Evolutionary conservation across 2,329 filamentous ascomycete species (phyloP).

Genomic region (Arachnopeziza araneosa): DNA sequence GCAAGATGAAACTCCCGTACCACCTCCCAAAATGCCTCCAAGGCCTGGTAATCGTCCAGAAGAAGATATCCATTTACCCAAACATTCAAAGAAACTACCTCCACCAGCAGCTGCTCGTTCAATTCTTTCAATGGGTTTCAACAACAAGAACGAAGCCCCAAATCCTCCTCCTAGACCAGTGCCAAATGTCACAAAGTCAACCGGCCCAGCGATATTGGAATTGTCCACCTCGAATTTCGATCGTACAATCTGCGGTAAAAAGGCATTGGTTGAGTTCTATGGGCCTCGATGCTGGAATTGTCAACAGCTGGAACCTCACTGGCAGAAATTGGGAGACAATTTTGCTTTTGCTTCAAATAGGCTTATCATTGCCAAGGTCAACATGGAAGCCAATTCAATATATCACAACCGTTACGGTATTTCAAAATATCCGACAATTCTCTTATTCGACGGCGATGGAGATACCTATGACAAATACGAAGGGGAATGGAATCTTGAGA

Average conservation of each 20-base stretch:
- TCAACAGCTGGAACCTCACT: slow-evolving; percentile 83
- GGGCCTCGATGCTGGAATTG: slow-evolving; percentile 98
- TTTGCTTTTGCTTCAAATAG: slow-evolving; percentile 65
- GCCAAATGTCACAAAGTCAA: slow-evolving; percentile 9
- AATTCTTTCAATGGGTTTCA: slow-evolving; percentile 24
- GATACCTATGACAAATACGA: slow-evolving; percentile 20
- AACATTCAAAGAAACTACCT: slow-evolving; percentile 20
- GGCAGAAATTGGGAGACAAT: slow-evolving; percentile 77
- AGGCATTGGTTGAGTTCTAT: slow-evolving; percentile 94
- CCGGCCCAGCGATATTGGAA: slow-evolving; percentile 58
- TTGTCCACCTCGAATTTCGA: slow-evolving; percentile 87
- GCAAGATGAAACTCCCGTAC: slow-evolving; percentile 15
- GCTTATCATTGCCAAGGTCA: slow-evolving; percentile 87
- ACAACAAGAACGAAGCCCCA: slow-evolving; percentile 20
- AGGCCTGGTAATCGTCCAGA: slow-evolving; percentile 3
- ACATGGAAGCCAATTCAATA: slow-evolving; percentile 78
- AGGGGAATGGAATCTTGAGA: slow-evolving; percentile 13
- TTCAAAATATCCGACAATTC: slow-evolving; percentile 86
- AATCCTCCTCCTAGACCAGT: slow-evolving; percentile 14
- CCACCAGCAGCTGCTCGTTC: slow-evolving; percentile 17
- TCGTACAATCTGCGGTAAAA: slow-evolving; percentile 79
- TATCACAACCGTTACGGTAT: slow-evolving; percentile 69
- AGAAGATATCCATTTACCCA: slow-evolving; percentile 11
- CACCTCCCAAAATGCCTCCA: slow-evolving; percentile 21
- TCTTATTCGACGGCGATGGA: slow-evolving; percentile 61